Percentiles rank a stretch among this genome's conserved stretches.
phyloP scores from a whole-genome alignment of 805 yeast species.

The Hanseniaspora thailandica region DNA sequence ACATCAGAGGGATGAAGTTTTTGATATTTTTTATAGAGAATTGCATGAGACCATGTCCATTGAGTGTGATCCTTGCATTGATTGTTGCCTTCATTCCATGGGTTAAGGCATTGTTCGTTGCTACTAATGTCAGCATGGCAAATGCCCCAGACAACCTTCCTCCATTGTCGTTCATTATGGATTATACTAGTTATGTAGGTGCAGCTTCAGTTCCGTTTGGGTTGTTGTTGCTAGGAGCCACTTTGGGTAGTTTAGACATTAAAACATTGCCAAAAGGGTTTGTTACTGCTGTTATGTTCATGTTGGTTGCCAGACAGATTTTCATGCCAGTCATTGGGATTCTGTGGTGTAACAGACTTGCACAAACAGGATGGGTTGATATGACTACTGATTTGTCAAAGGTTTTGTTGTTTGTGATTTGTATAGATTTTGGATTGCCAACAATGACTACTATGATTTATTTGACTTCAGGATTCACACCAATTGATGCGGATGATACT shows the following conservation, averaged over 20 bases:
- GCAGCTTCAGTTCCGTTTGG: slow-evolving; percentile 89
- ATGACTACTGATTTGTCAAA: slow-evolving; percentile 29
- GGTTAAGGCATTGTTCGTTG: slow-evolving; percentile 60
- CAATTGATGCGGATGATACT: slow-evolving; percentile 39
- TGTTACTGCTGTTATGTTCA: slow-evolving; percentile 47
- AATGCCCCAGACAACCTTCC: slow-evolving; percentile 82
- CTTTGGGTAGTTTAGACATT: slow-evolving; percentile 64
- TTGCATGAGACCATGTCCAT: slow-evolving; percentile 60
- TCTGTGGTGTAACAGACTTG: slow-evolving; percentile 49
- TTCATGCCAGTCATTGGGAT: slow-evolving; percentile 74
- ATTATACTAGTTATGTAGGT: slow-evolving; percentile 66
- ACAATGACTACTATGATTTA: slow-evolving; percentile 83
- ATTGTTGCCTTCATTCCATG: slow-evolving; percentile 78
- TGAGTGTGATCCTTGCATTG: slow-evolving; percentile 55
- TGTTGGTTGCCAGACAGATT: slow-evolving; percentile 50
- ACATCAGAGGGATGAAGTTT: slow-evolving; percentile 24
- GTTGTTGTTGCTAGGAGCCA: slow-evolving; percentile 71
- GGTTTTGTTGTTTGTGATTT: slow-evolving; percentile 62
- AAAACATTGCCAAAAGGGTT: slow-evolving; percentile 55
- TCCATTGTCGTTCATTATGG: slow-evolving; percentile 76
- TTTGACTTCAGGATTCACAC: slow-evolving; percentile 75
- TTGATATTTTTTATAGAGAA: slow-evolving; percentile 36
- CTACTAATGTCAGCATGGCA: slow-evolving; percentile 38
- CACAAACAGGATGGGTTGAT: slow-evolving; percentile 56
- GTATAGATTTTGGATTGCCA: slow-evolving; percentile 69